phyloP scores from a whole-genome alignment of 345 rosid genomes.

The Balakata baccata region DNA sequence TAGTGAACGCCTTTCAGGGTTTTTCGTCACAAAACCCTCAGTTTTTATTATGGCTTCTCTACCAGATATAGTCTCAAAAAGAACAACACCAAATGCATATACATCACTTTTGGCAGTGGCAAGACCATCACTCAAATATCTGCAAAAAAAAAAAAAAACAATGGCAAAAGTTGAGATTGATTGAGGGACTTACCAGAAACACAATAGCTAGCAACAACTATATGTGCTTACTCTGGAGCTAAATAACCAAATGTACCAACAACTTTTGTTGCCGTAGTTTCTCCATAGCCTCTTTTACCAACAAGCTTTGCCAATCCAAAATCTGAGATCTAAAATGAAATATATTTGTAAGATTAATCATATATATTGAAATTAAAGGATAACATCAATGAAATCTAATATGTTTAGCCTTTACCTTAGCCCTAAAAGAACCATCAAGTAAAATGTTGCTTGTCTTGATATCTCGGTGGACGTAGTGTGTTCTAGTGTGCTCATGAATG shows the following conservation, averaged over 20 bases:
- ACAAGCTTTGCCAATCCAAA: slow-evolving; percentile 93
- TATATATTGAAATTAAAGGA: not conserved
- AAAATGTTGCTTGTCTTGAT: slow-evolving; percentile 92
- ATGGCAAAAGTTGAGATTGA: slow-evolving; percentile 4
- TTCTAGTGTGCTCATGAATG: slow-evolving; percentile 93
- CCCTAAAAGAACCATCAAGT: slow-evolving; percentile 77
- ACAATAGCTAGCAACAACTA: slow-evolving; percentile 5
- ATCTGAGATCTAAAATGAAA: slow-evolving; percentile 73
- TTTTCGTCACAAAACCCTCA: slow-evolving; percentile 55
- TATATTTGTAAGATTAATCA: not conserved
- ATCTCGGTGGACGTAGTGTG: slow-evolving; percentile 93
- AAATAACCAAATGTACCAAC: slow-evolving; percentile 95
- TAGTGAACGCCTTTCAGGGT: slow-evolving; percentile 77
- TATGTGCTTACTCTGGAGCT: slow-evolving; percentile 81
- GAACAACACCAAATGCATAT: slow-evolving; percentile 94
- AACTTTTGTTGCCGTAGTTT: slow-evolving; percentile 78
- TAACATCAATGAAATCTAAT: slow-evolving; percentile 3
- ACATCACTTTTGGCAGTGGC: slow-evolving; percentile 90
- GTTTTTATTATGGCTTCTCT: slow-evolving; percentile 74
- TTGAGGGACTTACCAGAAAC: slow-evolving; percentile 8
- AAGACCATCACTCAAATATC: slow-evolving; percentile 83
- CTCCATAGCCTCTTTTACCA: slow-evolving; percentile 71
- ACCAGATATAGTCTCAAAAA: slow-evolving; percentile 84
- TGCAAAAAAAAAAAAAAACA: slow-evolving; percentile 26
- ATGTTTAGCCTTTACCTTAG: slow-evolving; percentile 54